These are phyloP conservation scores for Dactylis glomerata DNA, from an alignment of 176 grass and related monocot species.

Conservation along the genomic window DNA sequence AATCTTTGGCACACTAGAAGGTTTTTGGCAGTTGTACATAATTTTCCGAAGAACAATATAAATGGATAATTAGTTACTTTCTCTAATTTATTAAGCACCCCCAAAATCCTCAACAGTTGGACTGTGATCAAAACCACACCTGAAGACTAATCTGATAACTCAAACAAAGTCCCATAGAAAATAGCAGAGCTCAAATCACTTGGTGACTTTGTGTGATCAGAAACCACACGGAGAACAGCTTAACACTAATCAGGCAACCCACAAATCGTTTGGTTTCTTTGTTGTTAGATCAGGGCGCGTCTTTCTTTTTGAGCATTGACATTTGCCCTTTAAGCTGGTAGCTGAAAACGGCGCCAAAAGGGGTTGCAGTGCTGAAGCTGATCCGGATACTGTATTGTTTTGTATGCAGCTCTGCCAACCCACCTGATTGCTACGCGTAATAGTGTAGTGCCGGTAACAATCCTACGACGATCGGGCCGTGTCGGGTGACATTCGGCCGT, in stretches of 20 bases:
- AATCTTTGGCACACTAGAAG: neutral
- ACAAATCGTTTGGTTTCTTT: neutral
- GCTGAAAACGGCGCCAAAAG: neutral
- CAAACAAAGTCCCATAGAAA: neutral
- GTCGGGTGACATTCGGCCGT: constrained; percentile 20
- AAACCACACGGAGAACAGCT: neutral
- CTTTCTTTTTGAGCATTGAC: neutral
- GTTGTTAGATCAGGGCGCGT: neutral
- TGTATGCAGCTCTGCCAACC: neutral
- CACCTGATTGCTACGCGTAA: neutral
- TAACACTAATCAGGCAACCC: neutral
- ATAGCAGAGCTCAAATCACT: neutral
- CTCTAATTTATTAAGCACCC: neutral
- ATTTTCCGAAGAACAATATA: neutral
- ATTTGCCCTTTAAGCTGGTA: neutral
- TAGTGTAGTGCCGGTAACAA: constrained; percentile 30
- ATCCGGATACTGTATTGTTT: neutral
- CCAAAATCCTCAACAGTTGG: neutral
- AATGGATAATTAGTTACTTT: neutral
- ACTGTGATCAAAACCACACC: neutral
- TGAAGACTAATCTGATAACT: neutral
- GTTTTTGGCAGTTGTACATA: constrained; percentile 39
- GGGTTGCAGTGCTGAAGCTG: neutral
- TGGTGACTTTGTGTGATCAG: neutral
- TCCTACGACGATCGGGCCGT: constrained; percentile 22